These are phyloP conservation scores for Rubroshorea leprosula DNA, from an alignment of 345 rosid species.

Conservation along the genomic window DNA sequence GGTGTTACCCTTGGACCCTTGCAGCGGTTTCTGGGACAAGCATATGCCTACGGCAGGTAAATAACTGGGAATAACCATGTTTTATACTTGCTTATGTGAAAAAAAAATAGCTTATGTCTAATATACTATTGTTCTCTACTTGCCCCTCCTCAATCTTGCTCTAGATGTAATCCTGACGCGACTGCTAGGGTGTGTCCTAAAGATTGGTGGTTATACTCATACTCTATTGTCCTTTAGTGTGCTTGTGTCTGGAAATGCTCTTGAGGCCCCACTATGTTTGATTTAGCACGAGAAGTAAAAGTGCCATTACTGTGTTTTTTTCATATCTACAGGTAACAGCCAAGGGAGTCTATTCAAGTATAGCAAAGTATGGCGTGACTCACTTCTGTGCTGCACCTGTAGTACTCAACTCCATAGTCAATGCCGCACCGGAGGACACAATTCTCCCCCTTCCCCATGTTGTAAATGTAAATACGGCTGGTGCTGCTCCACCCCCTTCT, in stretches of 20 bases:
- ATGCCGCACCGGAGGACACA: constrained; percentile 64
- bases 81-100: neutral
- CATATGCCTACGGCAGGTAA: constrained; percentile 94
- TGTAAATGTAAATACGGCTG: constrained; percentile 83
- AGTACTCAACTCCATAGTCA: constrained; percentile 74
- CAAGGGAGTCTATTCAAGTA: constrained; percentile 70
- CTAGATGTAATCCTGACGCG: constrained; percentile 1
- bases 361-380: constrained; percentile 61
- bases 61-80: neutral
- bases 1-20: constrained; percentile 87
- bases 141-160: too few species aligned
- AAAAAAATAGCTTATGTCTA: constrained; percentile 6
- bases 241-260: neutral
- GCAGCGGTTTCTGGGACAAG: constrained; percentile 76
- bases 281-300: neutral
- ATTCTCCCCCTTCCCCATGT: constrained; percentile 76
- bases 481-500: constrained; percentile 89
- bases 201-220: neutral
- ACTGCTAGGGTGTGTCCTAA: neutral
- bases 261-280: neutral
- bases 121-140: too few species aligned
- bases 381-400: constrained; percentile 96
- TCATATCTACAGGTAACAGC: constrained; percentile 59
- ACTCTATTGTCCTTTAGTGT: neutral
- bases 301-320: neutral